A percentile compares a stretch with the other conserved stretches of the same genome.
Conservation (phyloP, 139 green algal genomes). For the Chlamydomonas asymmetrica region DNA sequence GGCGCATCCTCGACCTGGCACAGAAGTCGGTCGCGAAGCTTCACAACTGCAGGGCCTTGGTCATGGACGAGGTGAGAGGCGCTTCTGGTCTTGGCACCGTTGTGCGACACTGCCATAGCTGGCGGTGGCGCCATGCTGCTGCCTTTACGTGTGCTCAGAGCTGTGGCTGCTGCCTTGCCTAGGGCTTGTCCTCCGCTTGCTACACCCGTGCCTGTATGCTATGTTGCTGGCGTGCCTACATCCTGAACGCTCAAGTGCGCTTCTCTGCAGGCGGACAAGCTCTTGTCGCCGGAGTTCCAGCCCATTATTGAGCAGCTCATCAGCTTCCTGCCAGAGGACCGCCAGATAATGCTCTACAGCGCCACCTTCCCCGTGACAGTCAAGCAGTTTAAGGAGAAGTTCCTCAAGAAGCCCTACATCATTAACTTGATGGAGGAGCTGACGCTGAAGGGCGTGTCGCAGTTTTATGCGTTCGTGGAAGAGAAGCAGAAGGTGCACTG, state of each 20-base stretch:
- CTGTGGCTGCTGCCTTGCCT: too few species aligned
- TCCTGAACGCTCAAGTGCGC: too few species aligned
- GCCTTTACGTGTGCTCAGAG: too few species aligned
- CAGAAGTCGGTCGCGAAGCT: constrained; percentile 94
- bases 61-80: constrained; percentile 98
- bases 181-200: too few species aligned
- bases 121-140: too few species aligned
- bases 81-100: too few species aligned
- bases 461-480: constrained; percentile 99
- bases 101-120: too few species aligned
- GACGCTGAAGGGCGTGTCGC: constrained; percentile 93
- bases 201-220: too few species aligned
- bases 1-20: constrained; percentile 96
- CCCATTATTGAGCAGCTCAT: constrained; percentile 96
- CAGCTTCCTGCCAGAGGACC: constrained; percentile 71
- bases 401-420: constrained; percentile 95
- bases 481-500: constrained; percentile 96
- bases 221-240: too few species aligned
- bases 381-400: constrained; percentile 97
- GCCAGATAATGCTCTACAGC: constrained; percentile 97
- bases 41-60: constrained; percentile 79
- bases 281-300: constrained; percentile 91
- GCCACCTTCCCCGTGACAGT: constrained; percentile 99
- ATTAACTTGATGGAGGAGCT: constrained; percentile 99
- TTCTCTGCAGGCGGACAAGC: constrained; percentile 47